Conservation (phyloP, 108 stramenopile genomes). For the Cylindrotheca fusiformis region DNA sequence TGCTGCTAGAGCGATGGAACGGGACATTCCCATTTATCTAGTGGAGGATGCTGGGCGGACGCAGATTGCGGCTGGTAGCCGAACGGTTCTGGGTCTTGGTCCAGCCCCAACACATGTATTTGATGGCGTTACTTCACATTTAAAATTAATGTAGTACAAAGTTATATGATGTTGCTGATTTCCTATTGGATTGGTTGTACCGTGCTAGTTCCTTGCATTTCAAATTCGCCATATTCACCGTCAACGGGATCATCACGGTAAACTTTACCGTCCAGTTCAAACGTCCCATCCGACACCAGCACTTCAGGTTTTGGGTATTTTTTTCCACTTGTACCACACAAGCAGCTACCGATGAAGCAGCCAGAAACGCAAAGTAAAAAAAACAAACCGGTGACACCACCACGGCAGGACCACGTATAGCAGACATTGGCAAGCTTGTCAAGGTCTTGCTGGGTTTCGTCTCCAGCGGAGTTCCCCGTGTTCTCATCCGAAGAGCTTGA, state of each 20-base stretch:
- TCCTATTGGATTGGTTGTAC: no score
- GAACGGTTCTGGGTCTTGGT: conserved; percentile 88
- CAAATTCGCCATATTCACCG: background rate
- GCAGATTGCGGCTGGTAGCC: conserved; percentile 90
- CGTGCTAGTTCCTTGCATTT: no score
- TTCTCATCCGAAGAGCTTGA: background rate
- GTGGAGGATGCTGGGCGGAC: conserved; percentile 93
- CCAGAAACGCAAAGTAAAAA: background rate
- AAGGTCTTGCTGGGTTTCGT: background rate
- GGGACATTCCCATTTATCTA: conserved; percentile 77
- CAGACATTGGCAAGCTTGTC: background rate
- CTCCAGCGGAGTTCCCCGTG: no score
- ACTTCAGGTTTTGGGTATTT: background rate
- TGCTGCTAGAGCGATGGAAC: conserved; percentile 50
- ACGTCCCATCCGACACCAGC: background rate
- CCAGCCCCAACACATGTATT: conserved; percentile 82
- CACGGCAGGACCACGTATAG: background rate
- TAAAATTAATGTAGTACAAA: conserved; percentile 86
- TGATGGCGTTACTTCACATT: conserved; percentile 81
- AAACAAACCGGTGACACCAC: background rate
- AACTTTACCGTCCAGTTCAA: background rate
- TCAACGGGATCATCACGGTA: background rate
- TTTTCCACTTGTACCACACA: background rate
- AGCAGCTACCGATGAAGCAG: background rate
- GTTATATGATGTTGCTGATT: no score